Percentiles rank a stretch among this genome's conserved stretches.
These are phyloP conservation scores for Wickerhamomyces strasburgensis DNA, from an alignment of 805 yeast genomes.

Conservation along the genomic window DNA sequence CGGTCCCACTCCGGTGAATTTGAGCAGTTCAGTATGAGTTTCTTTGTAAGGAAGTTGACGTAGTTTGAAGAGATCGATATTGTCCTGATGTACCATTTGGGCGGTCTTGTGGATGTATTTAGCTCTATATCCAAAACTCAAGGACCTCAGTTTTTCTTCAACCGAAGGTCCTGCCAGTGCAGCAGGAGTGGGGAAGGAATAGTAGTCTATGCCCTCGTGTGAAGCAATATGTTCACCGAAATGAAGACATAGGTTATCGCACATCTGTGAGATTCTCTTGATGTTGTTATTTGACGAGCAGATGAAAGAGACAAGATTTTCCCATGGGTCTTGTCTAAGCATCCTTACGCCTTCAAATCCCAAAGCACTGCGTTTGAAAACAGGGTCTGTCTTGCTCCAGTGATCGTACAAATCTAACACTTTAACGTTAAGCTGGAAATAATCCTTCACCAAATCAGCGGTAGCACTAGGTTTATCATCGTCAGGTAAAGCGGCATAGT, in stretches of 20 bases:
- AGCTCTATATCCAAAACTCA: slow-evolving; percentile 89
- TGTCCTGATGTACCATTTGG: slow-evolving; percentile 29
- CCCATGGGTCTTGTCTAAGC: slow-evolving; percentile 96
- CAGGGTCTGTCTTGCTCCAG: slow-evolving; percentile 58
- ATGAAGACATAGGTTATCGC: slow-evolving; percentile 65
- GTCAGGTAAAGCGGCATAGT: slow-evolving; percentile 43
- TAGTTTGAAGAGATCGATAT: slow-evolving; percentile 34
- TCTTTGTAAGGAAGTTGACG: slow-evolving; percentile 43
- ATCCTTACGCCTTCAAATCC: slow-evolving; percentile 71
- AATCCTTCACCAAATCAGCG: slow-evolving; percentile 49
- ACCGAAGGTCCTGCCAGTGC: slow-evolving; percentile 37
- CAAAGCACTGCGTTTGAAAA: slow-evolving; percentile 35
- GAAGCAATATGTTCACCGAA: slow-evolving; percentile 61
- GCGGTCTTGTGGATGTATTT: slow-evolving; percentile 82
- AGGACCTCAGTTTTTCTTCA: slow-evolving; percentile 38
- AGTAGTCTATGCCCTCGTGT: slow-evolving; percentile 51
- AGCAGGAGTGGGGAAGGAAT: slow-evolving; percentile 70
- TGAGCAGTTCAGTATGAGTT: slow-evolving; percentile 55
- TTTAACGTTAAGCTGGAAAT: slow-evolving; percentile 62
- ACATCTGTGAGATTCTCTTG: slow-evolving; percentile 89
- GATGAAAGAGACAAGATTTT: slow-evolving; percentile 80
- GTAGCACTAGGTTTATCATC: slow-evolving; percentile 26
- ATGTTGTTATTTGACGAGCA: slow-evolving; percentile 97
- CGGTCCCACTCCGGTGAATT: slow-evolving; percentile 89
- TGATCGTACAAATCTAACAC: slow-evolving; percentile 47